Evolutionary conservation across 1,284 basidiomycete species (phyloP).

Genomic region (Irpex sp.): DNA sequence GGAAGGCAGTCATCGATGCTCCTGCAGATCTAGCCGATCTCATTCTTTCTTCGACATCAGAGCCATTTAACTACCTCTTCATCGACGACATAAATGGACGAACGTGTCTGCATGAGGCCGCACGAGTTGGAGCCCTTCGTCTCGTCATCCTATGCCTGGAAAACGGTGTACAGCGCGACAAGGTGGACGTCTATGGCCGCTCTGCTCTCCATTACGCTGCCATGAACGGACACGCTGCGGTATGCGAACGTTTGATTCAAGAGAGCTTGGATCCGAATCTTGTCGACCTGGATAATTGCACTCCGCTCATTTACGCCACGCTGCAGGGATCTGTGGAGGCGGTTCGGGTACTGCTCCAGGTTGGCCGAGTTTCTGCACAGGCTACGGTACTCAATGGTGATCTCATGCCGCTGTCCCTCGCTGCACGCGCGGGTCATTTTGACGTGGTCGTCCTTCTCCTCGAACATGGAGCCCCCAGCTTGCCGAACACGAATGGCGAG

Average conservation of each 20-base stretch:
- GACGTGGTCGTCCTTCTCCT: slow-evolving; percentile 81
- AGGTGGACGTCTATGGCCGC: slow-evolving; percentile 85
- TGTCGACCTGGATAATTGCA: slow-evolving; percentile 92
- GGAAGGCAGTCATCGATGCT: slow-evolving; percentile 86
- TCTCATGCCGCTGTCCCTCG: slow-evolving; percentile 85
- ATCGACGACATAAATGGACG: slow-evolving; percentile 97
- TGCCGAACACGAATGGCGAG: slow-evolving; percentile 91
- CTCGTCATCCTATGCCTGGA: slow-evolving; percentile 82
- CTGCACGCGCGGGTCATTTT: slow-evolving; percentile 85
- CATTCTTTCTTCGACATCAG: slow-evolving; percentile 61
- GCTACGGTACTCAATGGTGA: slow-evolving; percentile 57
- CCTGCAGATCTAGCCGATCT: slow-evolving; percentile 67
- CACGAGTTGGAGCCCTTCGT: slow-evolving; percentile 78
- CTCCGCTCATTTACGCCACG: slow-evolving; percentile 89
- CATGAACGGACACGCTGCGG: slow-evolving; percentile 81
- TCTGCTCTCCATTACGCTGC: slow-evolving; percentile 94
- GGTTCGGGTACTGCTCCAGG: slow-evolving; percentile 71
- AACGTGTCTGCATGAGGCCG: slow-evolving; percentile 91
- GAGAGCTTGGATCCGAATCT: slow-evolving; percentile 62
- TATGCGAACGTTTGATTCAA: slow-evolving; percentile 76
- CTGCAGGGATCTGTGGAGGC: slow-evolving; percentile 82
- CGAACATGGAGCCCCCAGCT: slow-evolving; percentile 70
- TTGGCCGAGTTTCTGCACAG: slow-evolving; percentile 56
- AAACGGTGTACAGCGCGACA: slow-evolving; percentile 62
- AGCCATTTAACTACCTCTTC: slow-evolving; percentile 83